Percentiles rank a stretch among this genome's conserved stretches.
phyloP scores from a whole-genome alignment of 805 yeast genomes.

The Candida cerambycidarum region DNA sequence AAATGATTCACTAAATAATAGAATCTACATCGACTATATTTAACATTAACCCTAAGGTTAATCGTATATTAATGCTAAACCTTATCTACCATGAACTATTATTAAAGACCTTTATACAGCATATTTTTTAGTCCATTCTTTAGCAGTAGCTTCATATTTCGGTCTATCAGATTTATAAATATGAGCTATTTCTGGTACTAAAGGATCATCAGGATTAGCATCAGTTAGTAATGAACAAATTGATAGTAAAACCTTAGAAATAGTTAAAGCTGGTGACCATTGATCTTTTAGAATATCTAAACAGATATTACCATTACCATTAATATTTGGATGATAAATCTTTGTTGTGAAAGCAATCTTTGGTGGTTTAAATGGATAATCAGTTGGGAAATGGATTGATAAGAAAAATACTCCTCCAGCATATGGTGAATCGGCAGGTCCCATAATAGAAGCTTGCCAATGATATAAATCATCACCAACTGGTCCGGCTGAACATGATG shows the following conservation, averaged over 20 bases:
- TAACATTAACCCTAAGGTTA: background rate
- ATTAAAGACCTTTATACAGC: constrained; percentile 63
- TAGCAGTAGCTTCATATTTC: constrained; percentile 94
- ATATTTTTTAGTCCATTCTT: constrained; percentile 98
- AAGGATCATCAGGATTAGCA: constrained; percentile 98
- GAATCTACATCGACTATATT: no score
- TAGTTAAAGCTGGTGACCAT: constrained; percentile 98
- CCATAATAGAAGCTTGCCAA: constrained; percentile 99
- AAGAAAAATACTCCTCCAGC: constrained; percentile 94
- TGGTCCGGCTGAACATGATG: constrained; percentile 98
- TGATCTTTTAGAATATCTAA: constrained; percentile 95
- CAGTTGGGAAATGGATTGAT: constrained; percentile 97
- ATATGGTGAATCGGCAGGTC: constrained; percentile 91
- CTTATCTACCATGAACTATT: constrained; percentile 7
- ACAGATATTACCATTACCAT: constrained; percentile 94
- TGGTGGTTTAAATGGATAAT: constrained; percentile 98
- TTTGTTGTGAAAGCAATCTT: constrained; percentile 85
- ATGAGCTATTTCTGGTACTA: constrained; percentile 97
- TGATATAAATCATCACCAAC: constrained; percentile 96
- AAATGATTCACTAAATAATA: no score
- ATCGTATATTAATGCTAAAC: constrained; percentile 7
- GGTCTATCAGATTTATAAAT: constrained; percentile 91
- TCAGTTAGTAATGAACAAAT: constrained; percentile 95
- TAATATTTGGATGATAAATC: constrained; percentile 96
- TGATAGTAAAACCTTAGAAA: constrained; percentile 90